Conservation (phyloP, 2,329 filamentous ascomycete species). For the Colletotrichum tamarilloi region DNA sequence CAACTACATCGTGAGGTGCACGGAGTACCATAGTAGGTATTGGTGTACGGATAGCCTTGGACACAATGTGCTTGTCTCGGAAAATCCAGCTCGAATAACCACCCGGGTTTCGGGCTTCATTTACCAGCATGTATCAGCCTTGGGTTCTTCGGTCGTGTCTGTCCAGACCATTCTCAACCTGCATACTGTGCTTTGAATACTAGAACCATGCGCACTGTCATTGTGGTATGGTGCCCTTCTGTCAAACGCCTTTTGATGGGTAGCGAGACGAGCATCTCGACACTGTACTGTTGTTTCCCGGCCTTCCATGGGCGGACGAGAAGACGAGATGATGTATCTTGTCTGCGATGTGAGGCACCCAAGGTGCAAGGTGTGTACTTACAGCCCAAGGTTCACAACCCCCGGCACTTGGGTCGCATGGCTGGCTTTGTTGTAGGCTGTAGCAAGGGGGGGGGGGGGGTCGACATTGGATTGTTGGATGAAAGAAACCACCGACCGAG, state of each 20-base stretch:
- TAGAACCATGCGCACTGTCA: background rate
- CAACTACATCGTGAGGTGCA: background rate
- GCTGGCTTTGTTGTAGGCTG: conserved; percentile 18
- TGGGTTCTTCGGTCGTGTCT: background rate
- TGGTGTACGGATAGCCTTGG: background rate
- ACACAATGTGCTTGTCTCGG: background rate
- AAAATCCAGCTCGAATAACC: background rate
- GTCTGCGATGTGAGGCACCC: conserved; percentile 24
- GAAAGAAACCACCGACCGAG: conserved; percentile 23
- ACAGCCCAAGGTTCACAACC: conserved; percentile 26
- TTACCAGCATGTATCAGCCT: background rate
- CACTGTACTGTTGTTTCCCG: background rate
- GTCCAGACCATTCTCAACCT: too few species aligned
- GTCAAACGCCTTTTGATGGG: background rate
- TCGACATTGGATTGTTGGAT: conserved; percentile 25
- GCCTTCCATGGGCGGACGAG: conserved; percentile 10
- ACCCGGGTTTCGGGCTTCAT: background rate
- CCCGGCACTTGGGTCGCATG: conserved; percentile 34
- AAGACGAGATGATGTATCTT: conserved; percentile 18
- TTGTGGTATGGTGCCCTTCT: background rate
- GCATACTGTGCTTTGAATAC: background rate
- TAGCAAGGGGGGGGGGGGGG: conserved; percentile 1
- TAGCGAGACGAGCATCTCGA: background rate
- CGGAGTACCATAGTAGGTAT: background rate
- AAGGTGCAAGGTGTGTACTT: conserved; percentile 2